A percentile compares a stretch with the other conserved stretches of the same genome.
phyloP scores from a whole-genome alignment of 768 basidiomycete species.

The Collybia mongolica region DNA sequence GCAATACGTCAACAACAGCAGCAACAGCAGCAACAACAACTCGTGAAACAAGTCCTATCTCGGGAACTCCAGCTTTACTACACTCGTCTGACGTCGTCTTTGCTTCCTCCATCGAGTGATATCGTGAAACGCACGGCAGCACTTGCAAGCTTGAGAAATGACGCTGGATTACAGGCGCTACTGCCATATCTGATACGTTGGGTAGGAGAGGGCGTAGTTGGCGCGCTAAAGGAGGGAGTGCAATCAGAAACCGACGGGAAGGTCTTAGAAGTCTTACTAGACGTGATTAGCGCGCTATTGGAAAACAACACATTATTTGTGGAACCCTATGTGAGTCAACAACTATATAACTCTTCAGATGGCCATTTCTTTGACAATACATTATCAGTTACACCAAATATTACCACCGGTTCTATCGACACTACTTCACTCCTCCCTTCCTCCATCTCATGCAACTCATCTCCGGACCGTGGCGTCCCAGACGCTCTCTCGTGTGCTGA shows the following conservation, averaged over 20 bases:
- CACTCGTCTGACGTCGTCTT: conserved; percentile 80
- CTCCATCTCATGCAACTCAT: conserved; percentile 63
- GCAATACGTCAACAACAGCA: conserved; percentile 41
- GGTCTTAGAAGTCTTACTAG: conserved; percentile 77
- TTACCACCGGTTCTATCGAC: conserved; percentile 91
- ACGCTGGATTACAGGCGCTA: conserved; percentile 89
- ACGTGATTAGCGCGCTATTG: conserved; percentile 81
- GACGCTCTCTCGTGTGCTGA: conserved; percentile 78
- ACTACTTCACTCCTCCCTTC: conserved; percentile 84
- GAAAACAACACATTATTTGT: conserved; percentile 89
- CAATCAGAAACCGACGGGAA: conserved; percentile 67
- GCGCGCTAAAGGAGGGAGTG: conserved; percentile 52
- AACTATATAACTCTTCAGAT: not conserved
- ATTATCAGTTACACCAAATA: conserved; percentile 84
- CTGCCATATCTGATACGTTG: conserved; percentile 93
- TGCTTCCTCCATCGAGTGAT: conserved; percentile 72
- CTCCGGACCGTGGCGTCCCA: conserved; percentile 82
- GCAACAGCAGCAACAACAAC: conserved; percentile 62
- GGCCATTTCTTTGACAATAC: conserved; percentile 1
- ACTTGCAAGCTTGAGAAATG: conserved; percentile 82
- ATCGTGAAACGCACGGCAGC: conserved; percentile 81
- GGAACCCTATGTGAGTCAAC: conserved; percentile 87
- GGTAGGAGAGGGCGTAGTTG: conserved; percentile 87
- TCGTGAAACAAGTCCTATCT: conserved; percentile 91
- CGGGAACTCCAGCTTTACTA: conserved; percentile 95